Evolutionary conservation across 2,329 filamentous ascomycete species (phyloP).

Genomic region (Sclerotinia spermophila): DNA sequence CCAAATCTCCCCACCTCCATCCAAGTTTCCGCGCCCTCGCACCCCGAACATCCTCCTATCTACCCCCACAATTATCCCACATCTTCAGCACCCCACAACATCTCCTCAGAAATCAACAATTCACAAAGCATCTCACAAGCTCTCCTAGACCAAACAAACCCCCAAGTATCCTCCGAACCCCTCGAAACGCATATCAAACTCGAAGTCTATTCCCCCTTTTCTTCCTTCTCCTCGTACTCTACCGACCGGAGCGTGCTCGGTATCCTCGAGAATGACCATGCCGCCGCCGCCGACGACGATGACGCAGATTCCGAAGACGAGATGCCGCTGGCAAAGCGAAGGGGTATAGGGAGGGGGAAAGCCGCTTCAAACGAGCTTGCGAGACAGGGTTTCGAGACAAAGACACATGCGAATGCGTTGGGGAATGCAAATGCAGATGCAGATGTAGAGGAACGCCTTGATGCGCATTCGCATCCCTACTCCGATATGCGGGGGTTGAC

Average conservation of each 20-base stretch:
- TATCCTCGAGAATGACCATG: not conserved
- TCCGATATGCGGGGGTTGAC: not conserved
- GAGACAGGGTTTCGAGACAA: no score
- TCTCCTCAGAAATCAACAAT: not conserved
- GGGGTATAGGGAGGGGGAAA: not conserved
- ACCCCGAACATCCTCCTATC: not conserved
- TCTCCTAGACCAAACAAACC: not conserved
- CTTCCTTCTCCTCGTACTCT: not conserved
- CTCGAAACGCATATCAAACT: not conserved
- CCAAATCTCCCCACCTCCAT: not conserved
- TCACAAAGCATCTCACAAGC: not conserved
- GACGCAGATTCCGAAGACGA: constrained; percentile 29
- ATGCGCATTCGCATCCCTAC: not conserved
- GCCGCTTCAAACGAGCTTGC: no score
- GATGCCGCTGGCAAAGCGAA: constrained; percentile 29
- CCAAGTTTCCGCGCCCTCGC: not conserved
- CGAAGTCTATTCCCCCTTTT: not conserved
- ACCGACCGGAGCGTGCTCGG: not conserved
- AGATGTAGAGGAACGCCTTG: not conserved
- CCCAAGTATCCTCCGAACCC: not conserved
- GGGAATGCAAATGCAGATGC: not conserved
- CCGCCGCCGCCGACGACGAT: not conserved
- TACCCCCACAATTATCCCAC: not conserved
- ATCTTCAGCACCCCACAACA: not conserved
- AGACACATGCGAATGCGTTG: not conserved